Base-by-base conservation (phyloP, 441 rosid species). In the Erodium trifolium region DNA sequence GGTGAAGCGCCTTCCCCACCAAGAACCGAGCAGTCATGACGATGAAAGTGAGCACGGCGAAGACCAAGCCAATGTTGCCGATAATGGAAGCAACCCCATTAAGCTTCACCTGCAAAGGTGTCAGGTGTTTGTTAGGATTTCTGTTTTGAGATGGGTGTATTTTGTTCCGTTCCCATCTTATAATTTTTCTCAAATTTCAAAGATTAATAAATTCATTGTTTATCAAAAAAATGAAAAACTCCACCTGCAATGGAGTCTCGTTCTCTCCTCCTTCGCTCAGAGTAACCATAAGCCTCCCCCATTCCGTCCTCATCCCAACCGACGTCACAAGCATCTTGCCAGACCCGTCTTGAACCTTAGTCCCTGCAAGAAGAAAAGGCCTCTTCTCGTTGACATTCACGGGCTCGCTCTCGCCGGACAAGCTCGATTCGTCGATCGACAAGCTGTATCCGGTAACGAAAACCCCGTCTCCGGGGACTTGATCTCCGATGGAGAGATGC, bases 41-140 rank as follows among this genome's bases (percentile, higher is more conserved):
- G 45, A 78, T 8, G 73, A 83, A 83, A 47, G 87, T 83, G 69
- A 83, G 66, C 66, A 81, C 82, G 10, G 84, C 78, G 53, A 81
- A 81, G 17, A 14, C 82, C 68, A 83, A 71, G 68, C 87, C 87
- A 47, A 83, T 81, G 76, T 83, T 79, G 55, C 87, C 87, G 47
- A 83, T 81, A 41, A 83, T 78, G 9, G 84, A 79, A n/a, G 87
- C 87, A 18, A 83, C 87, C 47, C 87, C 87, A 67, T 83, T 83
- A 55, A 83, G 83, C 80, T 83, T 83, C 71, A 83, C 87, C 70
- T 83, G 86, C 67, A 83, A 49, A 0, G 86, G 86, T 3, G 86
- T 83, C 77, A n/a, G n/a, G n/a, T n/a, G n/a, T n/a, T n/a, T n/a
- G n/a, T n/a, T n/a, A n/a, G n/a, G n/a, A n/a, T n/a, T n/a, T n/a